Evolutionary conservation across 257 asterid genomes (phyloP), one percentile per base, ranked within the genome.

Genomic region (Sherardia arvensis): DNA sequence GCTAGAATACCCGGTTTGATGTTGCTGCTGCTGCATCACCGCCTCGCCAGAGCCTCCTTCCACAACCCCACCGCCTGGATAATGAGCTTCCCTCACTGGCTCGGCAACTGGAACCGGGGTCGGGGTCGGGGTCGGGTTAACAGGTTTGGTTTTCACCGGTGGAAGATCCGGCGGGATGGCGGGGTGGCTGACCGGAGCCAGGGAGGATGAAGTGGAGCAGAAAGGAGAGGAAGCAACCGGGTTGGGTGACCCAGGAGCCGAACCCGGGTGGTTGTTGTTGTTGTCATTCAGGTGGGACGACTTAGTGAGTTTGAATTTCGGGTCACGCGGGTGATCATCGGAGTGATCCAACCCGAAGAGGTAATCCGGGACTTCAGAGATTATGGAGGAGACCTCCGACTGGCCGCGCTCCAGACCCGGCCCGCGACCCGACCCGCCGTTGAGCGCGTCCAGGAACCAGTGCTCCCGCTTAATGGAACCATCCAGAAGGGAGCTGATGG

Each of bases 331-430:
- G 4, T 78, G 66, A 60, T 91, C 96, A 12, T 91, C 95, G 1
- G 96, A 71, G 68, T 74, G 80, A n/a, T 88, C 96, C 86, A 91
- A 61, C 69, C 98, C 96, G 80, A 91, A 86, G 11, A 88, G 36
- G 62, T 91, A 91, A 75, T 91, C 94, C 21, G 98, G 95, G 33
- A 88, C 94, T 62, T 91, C 98, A 1, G 96, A 91, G 0, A 91
- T 84, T 28, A 88, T 79, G 1, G 96, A 91, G 0, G 98, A 91
- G 14, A 77, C 98, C 75, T 91, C 96, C 1, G 96, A 88, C 43
- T 94, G 78, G 53, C 90, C 96, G 7, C 95, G 94, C 38, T 91
- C 96, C 69, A 88, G 83, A 53, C 65, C 71, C 55, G 74, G 48
- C 0, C 72, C 87, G 7, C 76, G 64, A 40, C 79, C 79, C 32